Evolutionary conservation across 2,329 filamentous ascomycete genomes (phyloP), one percentile per base, ranked within the genome.

Genomic region (Pyricularia sp.): DNA sequence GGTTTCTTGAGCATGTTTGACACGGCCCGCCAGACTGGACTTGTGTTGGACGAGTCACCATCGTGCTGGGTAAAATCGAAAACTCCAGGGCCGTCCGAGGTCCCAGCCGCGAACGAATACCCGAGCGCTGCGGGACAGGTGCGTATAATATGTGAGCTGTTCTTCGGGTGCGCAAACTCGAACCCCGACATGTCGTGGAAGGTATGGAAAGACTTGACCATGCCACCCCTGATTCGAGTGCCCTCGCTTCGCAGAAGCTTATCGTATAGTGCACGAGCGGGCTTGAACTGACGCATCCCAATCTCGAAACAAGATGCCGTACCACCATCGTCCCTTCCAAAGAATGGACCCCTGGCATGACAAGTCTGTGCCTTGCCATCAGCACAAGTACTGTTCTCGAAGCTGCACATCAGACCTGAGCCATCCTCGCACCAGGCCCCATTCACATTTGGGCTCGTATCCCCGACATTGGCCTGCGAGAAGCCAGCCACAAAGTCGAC

Each of bases 21-120:
- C 2, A 96, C 91, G 8, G 90, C 78, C 28, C 81, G 79, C 93
- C 93, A 97, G 4, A 97, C 77, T 0, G 91, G 91, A 2, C 79
- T 81, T 0, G 79, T 82, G 26, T 82, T 83, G 55, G 85, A 82
- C 0, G 91, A 88, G n/a, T 84, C 80, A 35, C 87, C 87, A 68
- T 90, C 84, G 68, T 92, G 93, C 72, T 97, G 93, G 1, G 90
- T 94, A 73, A 96, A 96, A 77, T 96, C 93, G 70, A 96, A 94
- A 0, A 85, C 85, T 1, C 93, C 93, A 0, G 93, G 92, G 0
- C 93, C 90, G 71, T 97, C 93, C 0, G 90, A 90, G 0, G 93
- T 97, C 24, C 93, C 93, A 3, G 89, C 93, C 0, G 92, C 92
- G 72, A 97, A 97, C 0, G 89, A 91, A 73, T 93, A 93, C 3